phyloP scores from a whole-genome alignment of 352 stramenopile species.

The Blastocystis sp. region DNA sequence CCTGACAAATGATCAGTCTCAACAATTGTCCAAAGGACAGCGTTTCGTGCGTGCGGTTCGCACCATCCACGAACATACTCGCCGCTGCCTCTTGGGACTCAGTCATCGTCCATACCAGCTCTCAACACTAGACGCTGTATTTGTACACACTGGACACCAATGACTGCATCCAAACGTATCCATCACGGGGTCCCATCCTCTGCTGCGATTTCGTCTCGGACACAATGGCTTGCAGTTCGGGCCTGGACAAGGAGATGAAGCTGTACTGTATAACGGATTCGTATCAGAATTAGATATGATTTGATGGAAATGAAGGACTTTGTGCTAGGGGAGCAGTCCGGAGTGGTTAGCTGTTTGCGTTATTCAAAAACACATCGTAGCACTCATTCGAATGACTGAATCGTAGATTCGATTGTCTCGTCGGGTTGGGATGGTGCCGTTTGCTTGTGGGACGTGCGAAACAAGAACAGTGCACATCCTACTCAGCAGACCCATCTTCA shows the following conservation, averaged over 20 bases:
- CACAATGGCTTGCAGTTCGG: conserved; percentile 35
- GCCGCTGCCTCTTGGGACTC: conserved; percentile 57
- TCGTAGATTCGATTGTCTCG: conserved; percentile 24
- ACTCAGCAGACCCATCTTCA: neutral
- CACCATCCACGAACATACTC: conserved; percentile 42
- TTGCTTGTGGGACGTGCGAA: conserved; percentile 24
- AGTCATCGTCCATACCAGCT: neutral
- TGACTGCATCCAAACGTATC: conserved; percentile 66
- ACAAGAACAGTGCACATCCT: neutral
- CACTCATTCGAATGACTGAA: neutral
- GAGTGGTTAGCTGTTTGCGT: conserved; percentile 41
- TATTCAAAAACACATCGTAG: conserved; percentile 7
- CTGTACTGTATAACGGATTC: neutral
- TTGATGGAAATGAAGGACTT: conserved; percentile 51
- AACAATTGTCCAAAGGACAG: conserved; percentile 55
- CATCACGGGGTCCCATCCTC: conserved; percentile 38
- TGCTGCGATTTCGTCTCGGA: conserved; percentile 67
- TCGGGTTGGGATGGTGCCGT: conserved; percentile 45
- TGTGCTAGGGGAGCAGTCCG: conserved; percentile 3
- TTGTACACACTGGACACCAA: conserved; percentile 37
- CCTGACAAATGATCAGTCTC: conserved; percentile 33
- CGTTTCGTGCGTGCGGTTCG: conserved; percentile 41
- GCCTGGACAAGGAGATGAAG: conserved; percentile 50
- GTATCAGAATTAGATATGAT: conserved; percentile 45
- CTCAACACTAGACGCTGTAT: conserved; percentile 25